Conservation (phyloP, 2,329 filamentous ascomycete species). For the Trichoderma sp. region DNA sequence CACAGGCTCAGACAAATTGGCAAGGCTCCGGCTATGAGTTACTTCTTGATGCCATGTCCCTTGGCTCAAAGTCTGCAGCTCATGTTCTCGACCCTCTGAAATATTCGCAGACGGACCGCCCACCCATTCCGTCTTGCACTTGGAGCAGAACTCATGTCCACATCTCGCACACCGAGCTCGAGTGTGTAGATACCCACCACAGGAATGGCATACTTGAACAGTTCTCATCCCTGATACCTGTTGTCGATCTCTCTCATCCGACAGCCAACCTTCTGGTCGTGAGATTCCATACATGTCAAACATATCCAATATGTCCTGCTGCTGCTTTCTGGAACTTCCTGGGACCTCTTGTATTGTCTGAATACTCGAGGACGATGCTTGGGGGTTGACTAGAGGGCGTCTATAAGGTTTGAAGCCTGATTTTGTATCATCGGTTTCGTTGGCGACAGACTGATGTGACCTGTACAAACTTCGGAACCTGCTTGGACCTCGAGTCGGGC, state of each 20-base stretch:
- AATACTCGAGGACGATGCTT: constrained; percentile 12
- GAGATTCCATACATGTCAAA: constrained; percentile 47
- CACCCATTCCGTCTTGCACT: constrained; percentile 41
- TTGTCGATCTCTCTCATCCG: constrained; percentile 33
- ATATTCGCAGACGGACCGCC: neutral
- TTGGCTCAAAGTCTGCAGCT: neutral
- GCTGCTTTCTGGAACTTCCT: constrained; percentile 36
- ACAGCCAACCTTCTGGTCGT: constrained; percentile 45
- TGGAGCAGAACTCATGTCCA: constrained; percentile 49
- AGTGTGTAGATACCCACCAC: constrained; percentile 40
- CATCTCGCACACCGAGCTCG: constrained; percentile 45
- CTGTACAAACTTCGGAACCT: neutral
- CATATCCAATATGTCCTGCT: constrained; percentile 44
- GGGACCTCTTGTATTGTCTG: constrained; percentile 25
- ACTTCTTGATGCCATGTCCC: neutral
- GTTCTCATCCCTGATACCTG: constrained; percentile 25
- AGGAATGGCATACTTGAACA: constrained; percentile 48
- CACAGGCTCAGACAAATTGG: neutral
- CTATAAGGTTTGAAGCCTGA: neutral
- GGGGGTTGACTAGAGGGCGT: neutral
- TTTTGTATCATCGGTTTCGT: neutral
- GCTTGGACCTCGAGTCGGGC: neutral
- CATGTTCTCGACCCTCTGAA: neutral
- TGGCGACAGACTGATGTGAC: neutral
- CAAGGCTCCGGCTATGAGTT: constrained; percentile 1